Base-by-base conservation (phyloP, 345 rosid species). In the Reutealis trisperma region DNA sequence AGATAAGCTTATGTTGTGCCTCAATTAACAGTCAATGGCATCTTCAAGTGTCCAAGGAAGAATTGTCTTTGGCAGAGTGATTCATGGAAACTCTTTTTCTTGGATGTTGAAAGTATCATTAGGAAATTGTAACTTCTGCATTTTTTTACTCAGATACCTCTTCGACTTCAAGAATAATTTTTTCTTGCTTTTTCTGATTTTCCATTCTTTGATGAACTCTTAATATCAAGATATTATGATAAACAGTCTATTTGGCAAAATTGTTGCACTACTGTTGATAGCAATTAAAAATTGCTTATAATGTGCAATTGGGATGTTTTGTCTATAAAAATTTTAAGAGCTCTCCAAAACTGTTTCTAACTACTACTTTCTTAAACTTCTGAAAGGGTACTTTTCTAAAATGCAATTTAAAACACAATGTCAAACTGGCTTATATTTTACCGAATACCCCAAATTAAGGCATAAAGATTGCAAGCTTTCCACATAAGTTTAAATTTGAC, bases 81-180 rank as follows among this genome's bases (percentile, higher is more conserved):
- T 37, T 34, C 63, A 6, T 62, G 32, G 34, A 70, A 73, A 22
- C 47, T 41, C 19, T 37, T 73, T 32, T 64, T 63, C 42, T 73
- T 49, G 54, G 57, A 54, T 6, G 30, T 68, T 44, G 21, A 34
- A 34, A 34, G 37, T 34, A 34, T 2, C 37, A 34, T 34, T 34
- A 34, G 63, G 70, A 15, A 61, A 61, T 49, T 47, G n/a, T 55
- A 22, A 34, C 1, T 66, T 57, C 67, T 4, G 16, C 32, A 7
- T 71, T 54, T 69, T 69, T 12, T 34, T 34, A 7, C 3, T 21
- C 5, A 25, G 55, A 8, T 32, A 37, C 72, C 41, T 69, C 8
- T 25, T 68, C 51, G 30, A n/a, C 49, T 6, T 55, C 16, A 21
- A 55, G 25, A 59, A 4, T n/a, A 2, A 12, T 34, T 11, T 54